Base-by-base conservation (phyloP, 2,329 filamentous ascomycete species). In the Aspergillus novoparasiticus region DNA sequence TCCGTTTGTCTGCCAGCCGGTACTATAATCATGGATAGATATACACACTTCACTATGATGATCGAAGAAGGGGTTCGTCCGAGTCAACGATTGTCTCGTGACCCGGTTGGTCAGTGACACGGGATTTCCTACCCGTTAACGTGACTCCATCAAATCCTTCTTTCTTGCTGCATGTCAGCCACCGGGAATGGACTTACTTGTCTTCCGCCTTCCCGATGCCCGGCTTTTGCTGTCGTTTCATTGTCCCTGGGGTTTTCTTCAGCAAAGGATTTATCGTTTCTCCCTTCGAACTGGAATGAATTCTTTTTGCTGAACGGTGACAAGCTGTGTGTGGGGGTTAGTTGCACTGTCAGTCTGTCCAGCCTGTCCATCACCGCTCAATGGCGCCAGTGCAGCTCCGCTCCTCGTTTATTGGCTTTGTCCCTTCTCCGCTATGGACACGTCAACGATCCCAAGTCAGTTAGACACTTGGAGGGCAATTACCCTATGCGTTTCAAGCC, bases 391-490 rank as follows among this genome's bases (percentile, higher is more conserved):
- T 67, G 60, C 57, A 65, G 48, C 63, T 62, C 51, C 61, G 57
- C 66, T 60, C 60, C 62, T 61, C 66, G 65, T 66, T 51, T 60
- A 72, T 71, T 71, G 69, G 70, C 43, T 41, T 66, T 48, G 50
- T 53, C 39, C 12, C 43, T 60, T 58, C 58, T 54, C 58, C 61
- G 62, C 66, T 65, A 72, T 64, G 69, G 67, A 70, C 72, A 74
- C 72, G 72, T 73, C 72, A 72, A 73, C 68, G 53, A 59, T 54
- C 60, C 62, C 68, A 61, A 65, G 64, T 58, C 60, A 65, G 63
- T 58, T 64, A 62, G 60, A 65, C 57, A 57, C 58, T 56, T 54
- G 53, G 30, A 45, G 59, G 46, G 28, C 48, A 51, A 50, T 39
- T 39, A 39, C 46, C 58, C 60, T 57, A 51, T 51, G 19, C 48